Percentiles rank a stretch among this genome's conserved stretches.
Conservation (phyloP, 75 land plant genomes). For the Adiantum capillusveneris region DNA sequence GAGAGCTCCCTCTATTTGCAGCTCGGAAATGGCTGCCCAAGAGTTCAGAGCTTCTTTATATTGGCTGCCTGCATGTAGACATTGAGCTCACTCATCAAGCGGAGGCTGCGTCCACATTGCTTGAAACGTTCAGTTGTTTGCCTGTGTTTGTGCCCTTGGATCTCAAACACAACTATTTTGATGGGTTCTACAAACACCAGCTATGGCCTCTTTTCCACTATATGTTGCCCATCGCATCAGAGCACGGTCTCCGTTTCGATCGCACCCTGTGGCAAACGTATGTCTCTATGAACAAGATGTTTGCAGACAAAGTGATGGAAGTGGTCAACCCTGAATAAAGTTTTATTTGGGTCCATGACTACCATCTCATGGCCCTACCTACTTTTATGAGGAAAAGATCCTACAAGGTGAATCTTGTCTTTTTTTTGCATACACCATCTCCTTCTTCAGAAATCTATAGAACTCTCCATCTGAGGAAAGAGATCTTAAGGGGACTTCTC, state of each 20-base stretch:
- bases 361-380: constrained; percentile 45
- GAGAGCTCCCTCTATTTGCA: constrained; percentile 35
- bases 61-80: constrained; percentile 34
- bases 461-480: constrained; percentile 33
- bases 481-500: constrained; percentile 24
- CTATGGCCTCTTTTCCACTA: constrained; percentile 49
- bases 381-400: constrained; percentile 43
- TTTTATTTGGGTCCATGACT: constrained; percentile 45
- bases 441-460: constrained; percentile 44
- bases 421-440: constrained; percentile 42
- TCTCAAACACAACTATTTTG: constrained; percentile 17
- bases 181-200: constrained; percentile 36
- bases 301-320: constrained; percentile 28
- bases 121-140: constrained; percentile 34
- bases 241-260: constrained; percentile 35
- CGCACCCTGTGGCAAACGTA: constrained; percentile 42
- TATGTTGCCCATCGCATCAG: constrained; percentile 29
- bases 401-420: constrained; percentile 34
- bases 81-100: constrained; percentile 25
- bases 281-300: constrained; percentile 36
- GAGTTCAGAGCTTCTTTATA: constrained; percentile 37
- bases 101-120: constrained; percentile 23
- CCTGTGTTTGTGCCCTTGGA: constrained; percentile 29
- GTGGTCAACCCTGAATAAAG: constrained; percentile 36
- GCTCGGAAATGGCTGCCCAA: constrained; percentile 43